phyloP scores from a whole-genome alignment of 1,284 basidiomycete species.

The Takashimella koratensis region DNA sequence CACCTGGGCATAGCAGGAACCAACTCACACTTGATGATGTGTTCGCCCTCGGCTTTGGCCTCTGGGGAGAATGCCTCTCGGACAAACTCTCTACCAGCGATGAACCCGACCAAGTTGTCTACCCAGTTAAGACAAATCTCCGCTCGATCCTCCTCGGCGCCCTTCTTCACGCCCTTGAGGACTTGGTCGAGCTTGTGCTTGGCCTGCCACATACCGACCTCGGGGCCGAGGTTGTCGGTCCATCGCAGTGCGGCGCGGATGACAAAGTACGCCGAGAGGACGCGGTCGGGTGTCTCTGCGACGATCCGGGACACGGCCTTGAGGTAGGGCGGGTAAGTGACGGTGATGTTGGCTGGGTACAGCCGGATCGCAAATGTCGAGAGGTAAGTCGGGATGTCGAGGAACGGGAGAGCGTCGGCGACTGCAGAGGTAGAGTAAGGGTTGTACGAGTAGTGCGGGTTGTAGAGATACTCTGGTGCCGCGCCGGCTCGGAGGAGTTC shows the following conservation, averaged over 20 bases:
- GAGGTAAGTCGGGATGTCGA: slow-evolving; percentile 80
- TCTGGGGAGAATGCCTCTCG: slow-evolving; percentile 79
- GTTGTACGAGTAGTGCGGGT: slow-evolving; percentile 88
- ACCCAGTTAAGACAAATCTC: slow-evolving; percentile 56
- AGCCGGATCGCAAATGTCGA: slow-evolving; percentile 72
- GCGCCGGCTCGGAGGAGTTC: slow-evolving; percentile 75
- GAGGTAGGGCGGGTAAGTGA: slow-evolving; percentile 80
- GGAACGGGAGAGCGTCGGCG: slow-evolving; percentile 66
- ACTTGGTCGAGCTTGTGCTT: slow-evolving; percentile 65
- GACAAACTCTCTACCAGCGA: slow-evolving; percentile 65
- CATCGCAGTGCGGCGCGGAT: slow-evolving; percentile 64
- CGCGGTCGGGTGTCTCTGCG: slow-evolving; percentile 62
- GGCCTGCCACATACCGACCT: slow-evolving; percentile 71
- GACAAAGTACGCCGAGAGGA: slow-evolving; percentile 76
- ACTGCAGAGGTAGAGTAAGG: slow-evolving; percentile 68
- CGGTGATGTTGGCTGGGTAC: slow-evolving; percentile 71
- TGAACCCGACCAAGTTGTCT: slow-evolving; percentile 52
- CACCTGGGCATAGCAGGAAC: background rate
- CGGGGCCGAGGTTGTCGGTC: slow-evolving; percentile 65
- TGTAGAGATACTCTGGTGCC: slow-evolving; percentile 62
- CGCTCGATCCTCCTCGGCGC: slow-evolving; percentile 74
- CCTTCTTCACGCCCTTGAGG: slow-evolving; percentile 79
- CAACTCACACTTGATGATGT: slow-evolving; percentile 72
- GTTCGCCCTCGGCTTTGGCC: slow-evolving; percentile 73
- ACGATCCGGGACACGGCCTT: slow-evolving; percentile 67